Evolutionary conservation across 2,329 filamentous ascomycete species (phyloP), one percentile per base, ranked within the genome.

Genomic region (Dothiorella sarmentorum): DNA sequence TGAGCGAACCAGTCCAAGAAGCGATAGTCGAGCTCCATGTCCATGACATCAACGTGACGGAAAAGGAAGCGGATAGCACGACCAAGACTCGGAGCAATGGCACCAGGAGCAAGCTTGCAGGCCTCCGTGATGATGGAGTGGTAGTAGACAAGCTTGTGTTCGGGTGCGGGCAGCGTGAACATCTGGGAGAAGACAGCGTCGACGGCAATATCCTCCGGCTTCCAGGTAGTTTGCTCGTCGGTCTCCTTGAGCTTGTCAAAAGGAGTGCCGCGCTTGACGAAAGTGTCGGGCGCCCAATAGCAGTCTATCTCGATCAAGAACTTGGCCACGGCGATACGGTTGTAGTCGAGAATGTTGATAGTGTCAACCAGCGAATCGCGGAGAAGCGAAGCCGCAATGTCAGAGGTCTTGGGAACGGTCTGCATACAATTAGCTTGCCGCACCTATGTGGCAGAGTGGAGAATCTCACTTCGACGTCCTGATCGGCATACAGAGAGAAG

Each of bases 1-100:
- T 99, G 94, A 17, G 93, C 85, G 70, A 99, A 99, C 94, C 94
- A 99, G 72, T 97, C 93, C 70, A 96, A 80, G 75, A 97, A 97
- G 24, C 94, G 85, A 68, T 92, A 88, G 58, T 80, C 83, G 42
- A 99, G 78, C 74, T 97, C 92, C 47, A 97, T 79, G 69, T 99
- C 94, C 79, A 97, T 86, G 2, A 82, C 83, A 60, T 91, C 86
- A 9, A 90, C 79, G 70, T 88, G 91, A 62, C 89, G 85, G 78
- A 96, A 99, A 62, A 97, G 79, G 68, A 88, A 96, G 57, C 94
- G 85, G 66, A 99, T 99, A 9, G 93, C 94, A 73, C 94, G 84
- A 56, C 94, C 94, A 38, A 99, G 79, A 69, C 90, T 96, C 0
- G 94, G 94, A 1, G 94, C 94, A 66, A 99, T 94, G n/a, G 94